Conservation (phyloP, 176 grass and related monocot genomes). For the Ensete glaucum region DNA sequence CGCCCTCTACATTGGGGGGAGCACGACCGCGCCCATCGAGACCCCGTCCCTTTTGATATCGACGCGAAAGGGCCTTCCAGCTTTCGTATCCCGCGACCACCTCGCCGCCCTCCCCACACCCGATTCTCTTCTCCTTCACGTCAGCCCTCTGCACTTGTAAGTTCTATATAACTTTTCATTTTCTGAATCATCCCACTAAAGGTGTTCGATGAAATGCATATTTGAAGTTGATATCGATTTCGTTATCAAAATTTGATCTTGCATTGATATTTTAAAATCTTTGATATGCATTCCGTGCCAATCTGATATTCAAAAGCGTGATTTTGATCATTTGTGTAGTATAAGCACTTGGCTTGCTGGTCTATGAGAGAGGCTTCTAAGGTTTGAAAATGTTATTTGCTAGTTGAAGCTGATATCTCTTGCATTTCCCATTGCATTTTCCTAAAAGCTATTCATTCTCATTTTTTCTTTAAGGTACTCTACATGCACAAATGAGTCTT, state of each 20-base stretch:
- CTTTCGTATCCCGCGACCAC: slow-evolving; percentile 61
- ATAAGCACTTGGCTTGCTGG: too few species aligned
- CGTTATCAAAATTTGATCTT: neutral
- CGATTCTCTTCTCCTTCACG: slow-evolving; percentile 67
- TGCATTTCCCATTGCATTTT: neutral
- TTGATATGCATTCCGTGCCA: too few species aligned
- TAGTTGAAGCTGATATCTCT: neutral
- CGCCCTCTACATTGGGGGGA: slow-evolving; percentile 28
- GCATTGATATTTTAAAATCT: neutral
- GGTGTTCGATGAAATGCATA: slow-evolving; percentile 9
- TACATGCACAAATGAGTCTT: neutral
- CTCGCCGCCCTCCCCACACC: slow-evolving; percentile 59
- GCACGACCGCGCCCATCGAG: slow-evolving; percentile 27
- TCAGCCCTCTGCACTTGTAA: slow-evolving; percentile 90
- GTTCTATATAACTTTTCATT: neutral
- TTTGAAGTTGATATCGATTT: neutral
- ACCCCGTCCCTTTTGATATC: slow-evolving; percentile 67
- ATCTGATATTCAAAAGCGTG: too few species aligned
- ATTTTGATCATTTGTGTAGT: too few species aligned
- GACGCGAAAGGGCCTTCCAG: slow-evolving; percentile 63
- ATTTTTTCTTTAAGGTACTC: neutral
- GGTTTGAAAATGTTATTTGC: neutral
- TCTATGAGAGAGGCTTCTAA: too few species aligned
- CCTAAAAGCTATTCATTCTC: neutral
- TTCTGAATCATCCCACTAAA: neutral